Conservation (phyloP, 169 alveolate genomes). For the Eimeria maxima region DNA sequence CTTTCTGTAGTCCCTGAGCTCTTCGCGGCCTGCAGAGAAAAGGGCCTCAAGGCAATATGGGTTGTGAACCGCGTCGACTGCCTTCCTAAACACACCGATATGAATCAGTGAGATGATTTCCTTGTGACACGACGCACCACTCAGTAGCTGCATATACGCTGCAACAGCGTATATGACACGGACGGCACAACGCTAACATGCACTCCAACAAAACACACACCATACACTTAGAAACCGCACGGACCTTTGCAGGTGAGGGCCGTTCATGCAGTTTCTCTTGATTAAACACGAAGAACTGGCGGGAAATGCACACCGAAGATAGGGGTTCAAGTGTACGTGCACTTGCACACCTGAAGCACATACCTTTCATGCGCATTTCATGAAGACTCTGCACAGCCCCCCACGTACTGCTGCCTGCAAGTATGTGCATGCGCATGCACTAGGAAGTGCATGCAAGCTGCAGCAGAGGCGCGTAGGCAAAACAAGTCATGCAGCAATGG, state of each 20-base stretch:
- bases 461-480: not conserved
- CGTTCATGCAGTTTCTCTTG: not conserved
- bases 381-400: not conserved
- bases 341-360: not conserved
- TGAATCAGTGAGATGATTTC: slow-evolving; percentile 19
- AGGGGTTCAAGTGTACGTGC: not conserved
- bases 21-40: slow-evolving; percentile 90
- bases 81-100: slow-evolving; percentile 85
- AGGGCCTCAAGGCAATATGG: slow-evolving; percentile 91
- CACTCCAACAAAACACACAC: not conserved
- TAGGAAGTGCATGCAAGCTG: not conserved
- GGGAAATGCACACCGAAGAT: not conserved
- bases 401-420: not conserved
- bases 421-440: not conserved
- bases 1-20: slow-evolving; percentile 92
- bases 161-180: not conserved
- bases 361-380: not conserved
- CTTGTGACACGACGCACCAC: not conserved
- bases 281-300: not conserved
- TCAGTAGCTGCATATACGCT: not conserved
- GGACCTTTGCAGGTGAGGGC: not conserved
- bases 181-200: not conserved
- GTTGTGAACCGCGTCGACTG: slow-evolving; percentile 91
- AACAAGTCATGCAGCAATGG: not conserved
- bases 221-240: not conserved